These are phyloP conservation scores for Croton setiger DNA, from an alignment of 441 rosid species.

Conservation along the genomic window DNA sequence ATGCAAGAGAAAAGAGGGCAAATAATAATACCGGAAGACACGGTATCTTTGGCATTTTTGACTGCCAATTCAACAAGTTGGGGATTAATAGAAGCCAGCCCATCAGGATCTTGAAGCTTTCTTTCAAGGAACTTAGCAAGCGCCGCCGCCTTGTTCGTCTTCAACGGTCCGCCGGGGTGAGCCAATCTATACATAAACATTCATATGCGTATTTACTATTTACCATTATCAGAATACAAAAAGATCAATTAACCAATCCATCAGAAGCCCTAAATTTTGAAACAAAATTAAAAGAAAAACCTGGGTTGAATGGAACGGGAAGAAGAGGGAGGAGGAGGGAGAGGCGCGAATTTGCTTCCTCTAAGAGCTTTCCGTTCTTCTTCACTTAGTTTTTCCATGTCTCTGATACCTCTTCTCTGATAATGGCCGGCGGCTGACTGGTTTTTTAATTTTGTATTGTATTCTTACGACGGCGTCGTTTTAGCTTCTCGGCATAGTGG, in stretches of 20 bases:
- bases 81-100: constrained; percentile 67
- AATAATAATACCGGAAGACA: constrained; percentile 25
- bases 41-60: constrained; percentile 58
- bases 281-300: constrained; percentile 7
- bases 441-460: not conserved
- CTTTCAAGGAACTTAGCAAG: constrained; percentile 82
- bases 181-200: constrained; percentile 46
- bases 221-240: not conserved
- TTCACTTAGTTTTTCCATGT: constrained; percentile 61
- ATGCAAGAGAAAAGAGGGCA: not conserved
- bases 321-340: constrained; percentile 49
- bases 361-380: constrained; percentile 80
- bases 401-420: constrained; percentile 6
- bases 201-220: too few relatives aligned
- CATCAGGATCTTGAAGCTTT: constrained; percentile 78
- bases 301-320: constrained; percentile 38
- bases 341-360: constrained; percentile 94
- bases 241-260: not conserved
- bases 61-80: constrained; percentile 75
- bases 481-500: not conserved
- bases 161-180: constrained; percentile 90
- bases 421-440: too few relatives aligned
- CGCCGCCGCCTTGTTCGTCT: constrained; percentile 89
- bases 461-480: not conserved
- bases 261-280: not conserved